These are phyloP conservation scores for Dittrichia graveolens DNA, from an alignment of 129 eudicot genomes.

Conservation along the genomic window DNA sequence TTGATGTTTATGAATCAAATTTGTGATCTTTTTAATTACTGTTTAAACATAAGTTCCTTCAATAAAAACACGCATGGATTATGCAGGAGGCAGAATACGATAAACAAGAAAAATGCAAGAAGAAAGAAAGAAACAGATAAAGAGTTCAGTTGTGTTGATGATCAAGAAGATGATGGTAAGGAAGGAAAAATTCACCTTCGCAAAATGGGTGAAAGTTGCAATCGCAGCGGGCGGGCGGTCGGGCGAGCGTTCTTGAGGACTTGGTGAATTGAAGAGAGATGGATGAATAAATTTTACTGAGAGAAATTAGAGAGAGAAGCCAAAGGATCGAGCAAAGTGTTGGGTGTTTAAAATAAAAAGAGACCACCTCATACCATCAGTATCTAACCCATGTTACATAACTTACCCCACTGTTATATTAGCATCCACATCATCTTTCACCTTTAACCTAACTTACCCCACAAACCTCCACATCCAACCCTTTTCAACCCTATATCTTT, in stretches of 20 bases:
- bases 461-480: no score
- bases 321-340: conserved; percentile 1
- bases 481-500: no score
- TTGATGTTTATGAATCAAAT: conserved; percentile 22
- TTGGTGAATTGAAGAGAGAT: conserved; percentile 25
- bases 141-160: conserved; percentile 11
- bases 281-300: not conserved
- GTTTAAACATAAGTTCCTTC: not conserved
- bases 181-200: conserved; percentile 27
- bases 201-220: conserved; percentile 16
- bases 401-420: no score
- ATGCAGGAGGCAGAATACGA: not conserved
- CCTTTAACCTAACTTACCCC: no score
- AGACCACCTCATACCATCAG: no score
- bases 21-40: not conserved
- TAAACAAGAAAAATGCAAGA: conserved; percentile 25
- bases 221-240: conserved; percentile 21
- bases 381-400: no score
- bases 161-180: conserved; percentile 22
- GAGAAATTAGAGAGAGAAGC: conserved; percentile 7
- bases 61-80: not conserved
- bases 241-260: conserved; percentile 23
- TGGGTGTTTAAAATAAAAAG: conserved; percentile 8
- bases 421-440: no score
- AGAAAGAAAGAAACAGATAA: not conserved